Base-by-base conservation (phyloP, 2,329 filamentous ascomycete genomes). In the Alternaria viburni region DNA sequence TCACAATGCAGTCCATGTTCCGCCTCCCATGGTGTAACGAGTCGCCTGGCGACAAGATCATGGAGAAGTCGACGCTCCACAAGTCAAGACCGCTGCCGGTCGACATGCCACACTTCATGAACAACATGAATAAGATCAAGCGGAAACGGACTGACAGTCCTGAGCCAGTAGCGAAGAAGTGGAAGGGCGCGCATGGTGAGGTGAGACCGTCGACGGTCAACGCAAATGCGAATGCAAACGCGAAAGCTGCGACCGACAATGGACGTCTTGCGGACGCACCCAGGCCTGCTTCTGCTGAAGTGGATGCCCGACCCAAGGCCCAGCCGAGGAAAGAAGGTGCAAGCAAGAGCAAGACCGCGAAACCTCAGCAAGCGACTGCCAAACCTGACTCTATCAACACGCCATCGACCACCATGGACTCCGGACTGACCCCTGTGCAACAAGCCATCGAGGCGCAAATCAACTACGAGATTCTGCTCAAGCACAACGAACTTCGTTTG, bases 401-500 rank as follows among this genome's bases (percentile, higher is more conserved):
- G 26, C 61, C 72, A 50, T 62, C 70, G 8, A 62, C 71, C 36
- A 64, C 73, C 66, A 76, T 74, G 66, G 72, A 70, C 41, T 67
- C 74, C 30, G 71, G 68, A 57, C 60, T 75, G 66, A 89, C 79
- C 41, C 83, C 83, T 61, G 86, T 91, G 67, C 88, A 88, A 76
- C 90, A 94, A 71, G 86, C 87, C 36, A 91, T 98, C 76, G 90
- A 93, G 76, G 89, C 93, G 66, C 92, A 97, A 81, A 91, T 98
- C 79, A 92, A 93, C 74, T 88, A 96, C 69, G 94, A 97, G 83
- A 94, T 98, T 57, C 83, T 98, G 67, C 83, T 96, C 78, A 98
- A 97, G 85, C 96, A 99, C 81, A 90, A 96, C 74, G 96, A 99
- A 83, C 83, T 98, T 63, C 92, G 94, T 61, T 86, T 97, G 70